Conservation (phyloP, 177 flowering plant species). For the Vitis hybrid region DNA sequence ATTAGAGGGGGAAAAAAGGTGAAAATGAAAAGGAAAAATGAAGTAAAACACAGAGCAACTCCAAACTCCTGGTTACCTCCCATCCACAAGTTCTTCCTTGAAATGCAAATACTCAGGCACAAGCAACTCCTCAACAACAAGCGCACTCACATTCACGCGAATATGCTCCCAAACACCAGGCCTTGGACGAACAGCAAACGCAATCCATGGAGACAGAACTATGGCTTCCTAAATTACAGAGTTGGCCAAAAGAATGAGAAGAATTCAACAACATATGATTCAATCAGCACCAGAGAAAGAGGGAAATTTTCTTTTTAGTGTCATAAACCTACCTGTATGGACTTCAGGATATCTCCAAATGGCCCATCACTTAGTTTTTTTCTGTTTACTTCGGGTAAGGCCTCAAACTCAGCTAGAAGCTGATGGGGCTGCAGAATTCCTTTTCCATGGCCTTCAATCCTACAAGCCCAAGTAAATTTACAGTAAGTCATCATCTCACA, state of each 20-base stretch:
- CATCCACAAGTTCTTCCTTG: too few species aligned
- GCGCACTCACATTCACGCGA: too few species aligned
- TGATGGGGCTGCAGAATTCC: slow-evolving; percentile 82
- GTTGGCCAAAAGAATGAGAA: background rate
- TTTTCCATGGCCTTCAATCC: slow-evolving; percentile 82
- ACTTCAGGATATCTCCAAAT: slow-evolving; percentile 64
- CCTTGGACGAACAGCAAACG: slow-evolving; percentile 93
- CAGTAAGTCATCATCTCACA: background rate
- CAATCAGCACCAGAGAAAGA: background rate
- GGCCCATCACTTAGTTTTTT: too few species aligned
- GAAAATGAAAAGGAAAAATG: too few species aligned
- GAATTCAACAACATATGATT: background rate
- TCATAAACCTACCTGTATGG: slow-evolving; percentile 61
- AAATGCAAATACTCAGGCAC: too few species aligned
- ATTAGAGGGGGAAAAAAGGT: too few species aligned
- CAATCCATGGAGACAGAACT: slow-evolving; percentile 85
- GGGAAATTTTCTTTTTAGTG: background rate
- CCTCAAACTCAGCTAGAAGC: slow-evolving; percentile 64
- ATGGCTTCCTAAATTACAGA: slow-evolving; percentile 73
- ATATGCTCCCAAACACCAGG: too few species aligned
- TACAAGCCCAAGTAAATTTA: slow-evolving; percentile 20
- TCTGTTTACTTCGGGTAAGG: slow-evolving; percentile 43
- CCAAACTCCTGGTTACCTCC: too few species aligned
- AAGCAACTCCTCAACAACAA: too few species aligned
- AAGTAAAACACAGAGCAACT: too few species aligned